Conservation (phyloP, 2,329 filamentous ascomycete genomes). For the Verticillium dahliae region DNA sequence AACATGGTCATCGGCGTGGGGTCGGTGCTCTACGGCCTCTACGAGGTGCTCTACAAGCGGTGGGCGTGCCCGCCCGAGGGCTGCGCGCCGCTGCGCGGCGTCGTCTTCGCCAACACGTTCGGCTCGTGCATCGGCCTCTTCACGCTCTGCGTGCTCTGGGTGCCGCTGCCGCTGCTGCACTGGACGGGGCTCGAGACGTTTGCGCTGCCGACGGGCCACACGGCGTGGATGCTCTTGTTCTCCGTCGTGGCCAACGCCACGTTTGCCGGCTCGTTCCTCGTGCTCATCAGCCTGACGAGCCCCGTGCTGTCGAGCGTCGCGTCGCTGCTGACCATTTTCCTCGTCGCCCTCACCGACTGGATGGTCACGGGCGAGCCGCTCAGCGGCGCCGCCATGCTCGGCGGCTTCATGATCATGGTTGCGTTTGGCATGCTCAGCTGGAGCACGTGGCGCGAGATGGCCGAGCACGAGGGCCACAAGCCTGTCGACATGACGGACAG, state of each 20-base stretch:
- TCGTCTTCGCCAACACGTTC: conserved; percentile 92
- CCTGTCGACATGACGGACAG: conserved; percentile 35
- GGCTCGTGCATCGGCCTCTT: conserved; percentile 82
- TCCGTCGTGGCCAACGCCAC: conserved; percentile 82
- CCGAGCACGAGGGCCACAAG: conserved; percentile 67
- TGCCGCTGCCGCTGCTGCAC: conserved; percentile 82
- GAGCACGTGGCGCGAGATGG: conserved; percentile 91
- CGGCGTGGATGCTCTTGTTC: conserved; percentile 72
- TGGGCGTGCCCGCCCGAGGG: conserved; percentile 90
- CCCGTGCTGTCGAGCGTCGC: conserved; percentile 91
- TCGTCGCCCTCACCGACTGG: conserved; percentile 91
- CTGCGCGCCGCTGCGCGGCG: conserved; percentile 75
- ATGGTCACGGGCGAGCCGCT: conserved; percentile 71
- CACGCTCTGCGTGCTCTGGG: conserved; percentile 82
- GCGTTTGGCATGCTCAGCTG: conserved; percentile 85
- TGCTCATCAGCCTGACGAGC: conserved; percentile 86
- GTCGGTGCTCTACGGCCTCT: conserved; percentile 89
- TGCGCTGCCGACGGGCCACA: conserved; percentile 69
- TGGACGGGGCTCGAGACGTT: conserved; percentile 73
- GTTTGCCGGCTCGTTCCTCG: conserved; percentile 88
- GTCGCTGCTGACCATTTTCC: conserved; percentile 90
- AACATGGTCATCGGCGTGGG: conserved; percentile 90
- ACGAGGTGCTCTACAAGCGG: conserved; percentile 95
- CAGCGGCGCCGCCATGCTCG: conserved; percentile 66
- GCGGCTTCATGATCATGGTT: conserved; percentile 80